Evolutionary conservation across 2,329 filamentous ascomycete species (phyloP), one percentile per base, ranked within the genome.

Genomic region (Talaromyces sp.): DNA sequence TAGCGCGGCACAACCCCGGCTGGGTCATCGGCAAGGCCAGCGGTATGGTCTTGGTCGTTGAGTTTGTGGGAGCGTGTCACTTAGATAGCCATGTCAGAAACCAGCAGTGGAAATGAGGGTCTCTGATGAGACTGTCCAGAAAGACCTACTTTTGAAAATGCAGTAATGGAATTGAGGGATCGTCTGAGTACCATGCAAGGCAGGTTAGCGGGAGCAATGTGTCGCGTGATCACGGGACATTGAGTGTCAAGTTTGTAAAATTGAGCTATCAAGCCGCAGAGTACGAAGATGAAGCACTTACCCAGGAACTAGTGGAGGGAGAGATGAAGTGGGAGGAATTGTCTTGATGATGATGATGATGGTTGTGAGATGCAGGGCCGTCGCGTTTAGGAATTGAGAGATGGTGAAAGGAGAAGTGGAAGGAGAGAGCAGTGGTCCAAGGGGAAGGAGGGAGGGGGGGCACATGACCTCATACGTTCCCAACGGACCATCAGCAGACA

Each of bases 61-160:
- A 85, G 87, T 85, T 98, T 99, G 87, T 94, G 92, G 70, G 94
- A 96, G 78, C 95, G 94, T 83, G 95, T 97, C 94, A 99, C 93
- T 31, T 97, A 72, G 16, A 56, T 56, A 14, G 5, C 33, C 10
- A 22, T 13, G 33, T 56, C 10, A 56, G 52, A 56, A 11, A 19
- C 2, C n/a, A 10, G 37, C 10, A 13, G 22, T 9, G 8, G 52
- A 37, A 11, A 13, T 33, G n/a, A 13, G 19, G 1, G 11, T 19
- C 27, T 31, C 27, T 31, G 5, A 6, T 22, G n/a, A 35, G 4
- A 37, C 16, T 37, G 13, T 37, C 4, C 5, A 22, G n/a, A 37
- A n/a, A 11, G 33, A 56, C 31, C 39, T 56, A 56, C 52, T 56
- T 7, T 37, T 37, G 3, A 56, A 19, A 19, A 56, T 2, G 33